Evolutionary conservation across 805 yeast genomes (phyloP), one percentile per base, ranked within the genome.

Genomic region (Kuraishia hungarica): DNA sequence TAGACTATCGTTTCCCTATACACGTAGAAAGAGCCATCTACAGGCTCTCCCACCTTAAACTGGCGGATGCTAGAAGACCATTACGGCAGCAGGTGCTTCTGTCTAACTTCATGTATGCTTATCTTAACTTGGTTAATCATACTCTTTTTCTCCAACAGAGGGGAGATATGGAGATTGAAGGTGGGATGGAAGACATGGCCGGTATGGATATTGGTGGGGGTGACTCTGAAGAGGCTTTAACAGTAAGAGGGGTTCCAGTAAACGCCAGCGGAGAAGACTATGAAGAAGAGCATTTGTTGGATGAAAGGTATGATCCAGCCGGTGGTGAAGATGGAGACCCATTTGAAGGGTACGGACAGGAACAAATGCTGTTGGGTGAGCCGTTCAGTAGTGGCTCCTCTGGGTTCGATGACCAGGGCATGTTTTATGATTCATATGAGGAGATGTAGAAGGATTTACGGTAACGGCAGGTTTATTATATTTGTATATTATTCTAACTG

Each of bases 31-130:
- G 99, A 48, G 99, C 99, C 0, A 88, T 94, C 53, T 94, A 94
- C 69, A 75, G 99, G 55, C 75, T 94, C 55, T 88, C 97, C 54
- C 99, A 94, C 70, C 73, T 94, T 67, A 94, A 94, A 68, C 76
- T 94, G 60, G 97, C 98, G 24, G 96, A 94, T 69, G 93, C 98
- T 1, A 87, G 90, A 65, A 76, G 98, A 57, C 94, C 96, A 28
- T 72, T 94, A 58, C 78, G 91, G 46, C 97, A 94, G 67, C 99
- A 94, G 67, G 99, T 94, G 1, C 69, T 94, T 52, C 72, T 94
- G 59, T 89, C 97, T 57, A 94, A 94, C 68, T 94, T 94, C 80
- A 94, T 94, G 99, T 94, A 94, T 67, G 93, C 97, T 0, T 94
- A 94, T 70, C 78, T 94, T 75, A 93, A 94, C 66, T 75, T 94